A percentile compares a stretch with the other conserved stretches of the same genome.
Conservation (phyloP, 176 grass and related monocot species). For the Saccharum spontaneum region DNA sequence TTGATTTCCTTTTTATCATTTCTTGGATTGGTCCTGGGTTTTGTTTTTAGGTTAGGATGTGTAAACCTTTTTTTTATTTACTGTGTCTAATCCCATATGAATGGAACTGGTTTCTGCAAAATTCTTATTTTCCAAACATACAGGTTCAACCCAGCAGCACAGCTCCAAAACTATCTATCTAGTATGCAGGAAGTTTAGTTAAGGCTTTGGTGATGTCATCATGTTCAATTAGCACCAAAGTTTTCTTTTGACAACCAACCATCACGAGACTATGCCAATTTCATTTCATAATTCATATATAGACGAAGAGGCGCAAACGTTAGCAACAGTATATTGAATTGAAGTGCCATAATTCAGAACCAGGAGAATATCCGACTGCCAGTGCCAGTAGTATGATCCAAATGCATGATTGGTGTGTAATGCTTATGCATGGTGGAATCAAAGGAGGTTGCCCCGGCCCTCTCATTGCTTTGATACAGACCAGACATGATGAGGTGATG, state of each 20-base stretch:
- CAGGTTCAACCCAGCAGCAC: no score
- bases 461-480: background rate
- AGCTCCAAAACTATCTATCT: background rate
- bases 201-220: background rate
- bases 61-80: background rate
- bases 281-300: no score
- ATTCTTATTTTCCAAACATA: background rate
- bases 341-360: background rate
- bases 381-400: background rate
- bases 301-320: background rate
- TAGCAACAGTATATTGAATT: background rate
- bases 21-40: background rate
- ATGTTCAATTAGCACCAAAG: background rate
- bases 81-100: background rate
- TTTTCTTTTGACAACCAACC: no score
- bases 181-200: background rate
- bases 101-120: background rate
- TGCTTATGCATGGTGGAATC: constrained; percentile 3
- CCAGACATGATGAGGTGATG: constrained; percentile 13
- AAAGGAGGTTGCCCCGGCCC: background rate
- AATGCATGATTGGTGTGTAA: background rate
- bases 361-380: background rate
- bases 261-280: no score
- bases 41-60: background rate
- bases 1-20: background rate